Evolutionary conservation across 2,329 filamentous ascomycete genomes (phyloP).

Genomic region (Sporothrix euskadiensis): DNA sequence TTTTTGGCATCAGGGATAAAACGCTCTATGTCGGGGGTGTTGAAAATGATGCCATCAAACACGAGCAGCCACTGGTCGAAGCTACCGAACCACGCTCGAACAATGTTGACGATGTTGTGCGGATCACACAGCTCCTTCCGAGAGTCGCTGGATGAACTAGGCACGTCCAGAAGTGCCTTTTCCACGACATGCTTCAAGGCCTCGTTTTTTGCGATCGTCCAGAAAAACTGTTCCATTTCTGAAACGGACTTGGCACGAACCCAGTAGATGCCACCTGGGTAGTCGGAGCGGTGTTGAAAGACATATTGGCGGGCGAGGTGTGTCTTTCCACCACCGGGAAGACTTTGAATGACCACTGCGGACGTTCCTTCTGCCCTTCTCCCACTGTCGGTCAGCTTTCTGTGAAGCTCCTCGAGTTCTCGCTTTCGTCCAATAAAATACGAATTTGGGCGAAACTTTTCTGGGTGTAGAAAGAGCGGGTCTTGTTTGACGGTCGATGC

Average conservation of each 20-base stretch:
- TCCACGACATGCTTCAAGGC: slow-evolving; percentile 47
- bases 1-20: slow-evolving; percentile 66
- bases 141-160: neutral
- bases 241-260: slow-evolving; percentile 61
- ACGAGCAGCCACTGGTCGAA: slow-evolving; percentile 67
- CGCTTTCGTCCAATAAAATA: slow-evolving; percentile 62
- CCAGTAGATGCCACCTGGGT: slow-evolving; percentile 70
- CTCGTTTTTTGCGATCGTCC: slow-evolving; percentile 63
- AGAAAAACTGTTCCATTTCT: slow-evolving; percentile 62
- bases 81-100: slow-evolving; percentile 62
- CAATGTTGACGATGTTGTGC: slow-evolving; percentile 54
- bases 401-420: slow-evolving; percentile 59
- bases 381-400: slow-evolving; percentile 58
- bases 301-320: slow-evolving; percentile 69
- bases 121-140: slow-evolving; percentile 41
- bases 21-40: slow-evolving; percentile 55
- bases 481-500: slow-evolving; percentile 20
- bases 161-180: slow-evolving; percentile 41
- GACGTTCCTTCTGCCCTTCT: slow-evolving; percentile 59
- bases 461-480: slow-evolving; percentile 49
- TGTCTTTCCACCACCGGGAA: slow-evolving; percentile 68
- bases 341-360: slow-evolving; percentile 63
- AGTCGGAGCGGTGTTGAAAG: slow-evolving; percentile 58
- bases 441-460: slow-evolving; percentile 62
- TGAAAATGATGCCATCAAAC: slow-evolving; percentile 66